These are phyloP conservation scores for Xylariaceae sp. DNA, from an alignment of 2,329 filamentous ascomycete genomes.

Conservation along the genomic window DNA sequence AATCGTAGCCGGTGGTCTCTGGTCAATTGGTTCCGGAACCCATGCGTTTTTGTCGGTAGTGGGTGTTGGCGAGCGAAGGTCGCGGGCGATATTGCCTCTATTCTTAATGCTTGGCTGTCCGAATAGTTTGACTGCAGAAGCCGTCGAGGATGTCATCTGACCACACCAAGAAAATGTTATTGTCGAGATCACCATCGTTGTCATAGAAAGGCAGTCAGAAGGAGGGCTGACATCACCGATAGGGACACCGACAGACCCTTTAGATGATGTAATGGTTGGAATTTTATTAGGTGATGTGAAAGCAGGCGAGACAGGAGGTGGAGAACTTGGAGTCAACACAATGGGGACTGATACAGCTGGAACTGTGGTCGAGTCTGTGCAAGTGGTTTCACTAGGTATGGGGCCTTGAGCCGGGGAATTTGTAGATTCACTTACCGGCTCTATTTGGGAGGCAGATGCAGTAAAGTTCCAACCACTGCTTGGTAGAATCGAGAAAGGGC, in stretches of 20 bases:
- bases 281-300: slow-evolving; percentile 1
- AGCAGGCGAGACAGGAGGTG: slow-evolving; percentile 23
- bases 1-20: slow-evolving; percentile 16
- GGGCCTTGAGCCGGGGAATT: slow-evolving; percentile 4
- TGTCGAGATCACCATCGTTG: slow-evolving; percentile 27
- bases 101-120: slow-evolving; percentile 9
- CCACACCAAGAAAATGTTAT: slow-evolving; percentile 31
- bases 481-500: slow-evolving; percentile 26
- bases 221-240: slow-evolving; percentile 7
- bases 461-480: slow-evolving; percentile 32
- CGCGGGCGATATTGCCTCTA: background rate
- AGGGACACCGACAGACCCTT: background rate
- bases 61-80: slow-evolving; percentile 10
- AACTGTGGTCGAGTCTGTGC: slow-evolving; percentile 14
- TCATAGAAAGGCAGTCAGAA: slow-evolving; percentile 26
- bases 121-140: slow-evolving; percentile 8
- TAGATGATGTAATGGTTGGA: slow-evolving; percentile 12
- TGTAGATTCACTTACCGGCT: slow-evolving; percentile 17
- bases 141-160: slow-evolving; percentile 22
- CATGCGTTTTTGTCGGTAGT: slow-evolving; percentile 25
- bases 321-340: slow-evolving; percentile 20
- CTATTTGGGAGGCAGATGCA: slow-evolving; percentile 18
- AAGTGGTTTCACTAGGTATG: slow-evolving; percentile 15
- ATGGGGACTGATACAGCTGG: slow-evolving; percentile 13
- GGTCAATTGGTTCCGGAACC: slow-evolving; percentile 15